These are phyloP conservation scores for Fonsecaea pedrosoi DNA, from an alignment of 2,329 filamentous ascomycete species.

Conservation along the genomic window DNA sequence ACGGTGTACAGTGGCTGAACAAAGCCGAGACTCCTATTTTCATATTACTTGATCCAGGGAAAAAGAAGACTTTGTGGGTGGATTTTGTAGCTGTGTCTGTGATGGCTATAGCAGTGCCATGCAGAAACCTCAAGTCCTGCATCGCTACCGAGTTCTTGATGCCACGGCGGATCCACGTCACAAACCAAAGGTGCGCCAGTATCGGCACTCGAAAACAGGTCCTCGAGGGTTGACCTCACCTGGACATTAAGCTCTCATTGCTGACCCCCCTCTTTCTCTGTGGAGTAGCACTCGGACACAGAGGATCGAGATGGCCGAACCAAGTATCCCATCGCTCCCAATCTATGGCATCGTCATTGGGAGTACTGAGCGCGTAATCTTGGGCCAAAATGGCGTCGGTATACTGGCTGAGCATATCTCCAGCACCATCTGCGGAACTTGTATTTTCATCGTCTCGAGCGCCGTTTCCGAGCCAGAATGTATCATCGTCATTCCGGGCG, in stretches of 20 bases:
- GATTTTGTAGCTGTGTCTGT: no score
- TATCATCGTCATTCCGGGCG: not conserved
- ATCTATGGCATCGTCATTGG: constrained; percentile 33
- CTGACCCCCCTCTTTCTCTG: not conserved
- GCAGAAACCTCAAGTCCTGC: no score
- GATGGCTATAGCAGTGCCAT: no score
- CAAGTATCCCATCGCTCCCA: constrained; percentile 44
- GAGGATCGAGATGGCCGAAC: constrained; percentile 34
- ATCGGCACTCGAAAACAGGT: not conserved
- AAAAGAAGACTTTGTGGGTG: no score
- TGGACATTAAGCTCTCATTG: not conserved
- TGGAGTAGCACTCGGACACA: not conserved
- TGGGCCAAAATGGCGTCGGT: constrained; percentile 35
- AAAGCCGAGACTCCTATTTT: no score
- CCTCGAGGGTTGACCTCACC: not conserved
- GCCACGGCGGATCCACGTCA: no score
- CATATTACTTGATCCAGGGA: no score
- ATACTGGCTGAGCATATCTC: not conserved
- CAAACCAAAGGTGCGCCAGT: not conserved
- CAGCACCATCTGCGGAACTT: not conserved
- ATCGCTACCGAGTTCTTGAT: no score
- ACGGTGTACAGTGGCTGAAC: no score
- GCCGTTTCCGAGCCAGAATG: not conserved
- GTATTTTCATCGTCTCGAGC: not conserved
- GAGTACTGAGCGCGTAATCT: constrained; percentile 33